Percentiles rank a stretch among this genome's conserved stretches.
Conservation (phyloP, 1,139 yeast genomes). For the Taiozyma sp. region DNA sequence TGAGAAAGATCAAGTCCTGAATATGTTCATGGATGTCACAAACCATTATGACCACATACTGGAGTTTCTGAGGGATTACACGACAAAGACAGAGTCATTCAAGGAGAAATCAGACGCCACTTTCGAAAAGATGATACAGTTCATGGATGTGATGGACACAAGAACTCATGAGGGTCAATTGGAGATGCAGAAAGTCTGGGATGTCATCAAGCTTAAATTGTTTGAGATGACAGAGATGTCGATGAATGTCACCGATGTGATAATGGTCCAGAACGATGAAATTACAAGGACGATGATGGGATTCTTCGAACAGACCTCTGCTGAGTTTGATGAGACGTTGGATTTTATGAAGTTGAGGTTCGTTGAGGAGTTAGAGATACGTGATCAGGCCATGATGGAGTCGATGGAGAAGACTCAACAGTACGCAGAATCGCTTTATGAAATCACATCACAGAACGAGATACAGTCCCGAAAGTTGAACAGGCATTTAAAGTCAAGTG, state of each 20-base stretch:
- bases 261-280: slow-evolving; percentile 7
- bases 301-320: slow-evolving; percentile 7
- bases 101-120: slow-evolving; percentile 13
- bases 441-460: background rate
- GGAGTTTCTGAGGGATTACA: slow-evolving; percentile 17
- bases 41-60: slow-evolving; percentile 24
- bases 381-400: slow-evolving; percentile 6
- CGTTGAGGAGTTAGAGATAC: slow-evolving; percentile 10
- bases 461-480: background rate
- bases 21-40: slow-evolving; percentile 45
- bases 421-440: background rate
- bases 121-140: slow-evolving; percentile 9
- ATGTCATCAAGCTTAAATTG: slow-evolving; percentile 9
- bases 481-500: background rate
- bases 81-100: slow-evolving; percentile 15
- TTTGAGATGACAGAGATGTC: slow-evolving; percentile 11
- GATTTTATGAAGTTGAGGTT: slow-evolving; percentile 8
- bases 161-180: slow-evolving; percentile 6
- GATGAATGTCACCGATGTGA: slow-evolving; percentile 11
- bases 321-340: slow-evolving; percentile 7
- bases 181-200: slow-evolving; percentile 13
- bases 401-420: slow-evolving; percentile 8
- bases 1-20: slow-evolving; percentile 46
- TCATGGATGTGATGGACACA: slow-evolving; percentile 12
- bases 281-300: slow-evolving; percentile 7